Percentiles rank a stretch among this genome's conserved stretches.
phyloP scores from a whole-genome alignment of 2,329 filamentous ascomycete species.

The Colletotrichum brevisporum region DNA sequence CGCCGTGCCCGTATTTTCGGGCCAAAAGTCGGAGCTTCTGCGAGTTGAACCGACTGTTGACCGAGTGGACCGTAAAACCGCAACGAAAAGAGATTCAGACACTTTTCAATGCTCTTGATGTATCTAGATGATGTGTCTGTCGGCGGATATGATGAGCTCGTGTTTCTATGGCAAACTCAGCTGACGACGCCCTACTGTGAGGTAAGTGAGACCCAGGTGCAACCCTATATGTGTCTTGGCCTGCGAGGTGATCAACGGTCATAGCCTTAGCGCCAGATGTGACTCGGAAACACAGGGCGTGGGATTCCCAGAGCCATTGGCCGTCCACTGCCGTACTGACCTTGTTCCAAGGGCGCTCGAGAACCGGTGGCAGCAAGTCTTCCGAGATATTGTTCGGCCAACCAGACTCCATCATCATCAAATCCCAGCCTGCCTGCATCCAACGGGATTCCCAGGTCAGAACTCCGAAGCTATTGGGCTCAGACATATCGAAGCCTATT shows the following conservation, averaged over 20 bases:
- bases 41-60: slow-evolving; percentile 32
- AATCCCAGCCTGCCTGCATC: no score
- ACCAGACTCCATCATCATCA: no score
- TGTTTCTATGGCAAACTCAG: no score
- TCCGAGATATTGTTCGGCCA: no score
- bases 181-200: no score
- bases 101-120: no score
- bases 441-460: not conserved
- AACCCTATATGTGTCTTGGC: not conserved
- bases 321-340: no score
- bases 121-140: no score
- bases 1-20: slow-evolving; percentile 36
- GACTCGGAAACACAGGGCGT: not conserved
- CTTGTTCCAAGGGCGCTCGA: no score
- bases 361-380: no score
- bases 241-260: slow-evolving; percentile 1
- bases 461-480: not conserved
- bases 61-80: slow-evolving; percentile 11
- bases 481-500: not conserved
- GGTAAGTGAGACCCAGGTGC: not conserved
- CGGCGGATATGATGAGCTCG: not conserved
- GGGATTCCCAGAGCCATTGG: not conserved
- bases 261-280: not conserved
- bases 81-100: no score
- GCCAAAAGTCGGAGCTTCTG: slow-evolving; percentile 33